Evolutionary conservation across 1,284 basidiomycete genomes (phyloP).

Genomic region (Microbotryomycetes sp.): DNA sequence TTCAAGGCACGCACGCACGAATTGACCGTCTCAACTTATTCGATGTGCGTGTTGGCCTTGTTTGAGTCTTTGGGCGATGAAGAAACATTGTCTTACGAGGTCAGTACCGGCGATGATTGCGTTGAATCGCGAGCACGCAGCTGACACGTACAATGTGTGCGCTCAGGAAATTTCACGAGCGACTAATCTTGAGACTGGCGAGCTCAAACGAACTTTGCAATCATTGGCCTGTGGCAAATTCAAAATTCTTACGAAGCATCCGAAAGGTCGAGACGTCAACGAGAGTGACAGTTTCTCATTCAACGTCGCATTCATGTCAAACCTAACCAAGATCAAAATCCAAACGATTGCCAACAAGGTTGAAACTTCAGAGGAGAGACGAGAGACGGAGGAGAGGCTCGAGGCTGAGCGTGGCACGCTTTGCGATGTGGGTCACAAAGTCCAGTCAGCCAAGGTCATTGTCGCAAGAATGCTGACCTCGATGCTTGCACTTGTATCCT

Average conservation of each 20-base stretch:
- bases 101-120: constrained; percentile 39
- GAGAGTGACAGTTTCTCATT: constrained; percentile 78
- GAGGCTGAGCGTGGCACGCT: constrained; percentile 89
- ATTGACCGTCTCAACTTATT: constrained; percentile 86
- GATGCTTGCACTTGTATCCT: neutral
- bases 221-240: constrained; percentile 96
- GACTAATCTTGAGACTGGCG: constrained; percentile 66
- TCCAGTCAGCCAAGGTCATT: constrained; percentile 10
- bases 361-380: constrained; percentile 78
- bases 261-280: constrained; percentile 74
- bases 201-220: constrained; percentile 86
- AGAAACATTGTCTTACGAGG: constrained; percentile 66
- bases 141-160: too few relatives aligned
- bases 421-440: constrained; percentile 64
- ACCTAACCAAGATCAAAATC: constrained; percentile 89
- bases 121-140: neutral
- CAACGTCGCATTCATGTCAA: constrained; percentile 71
- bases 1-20: constrained; percentile 82
- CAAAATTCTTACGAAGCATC: constrained; percentile 86
- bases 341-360: constrained; percentile 78
- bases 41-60: constrained; percentile 76
- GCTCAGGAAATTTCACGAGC: constrained; percentile 51
- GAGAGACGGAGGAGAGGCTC: constrained; percentile 82
- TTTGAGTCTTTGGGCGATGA: constrained; percentile 69
- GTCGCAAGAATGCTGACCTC: constrained; percentile 10